phyloP scores from a whole-genome alignment of 1,139 yeast species.

The Protomyces arabidopsidicola region DNA sequence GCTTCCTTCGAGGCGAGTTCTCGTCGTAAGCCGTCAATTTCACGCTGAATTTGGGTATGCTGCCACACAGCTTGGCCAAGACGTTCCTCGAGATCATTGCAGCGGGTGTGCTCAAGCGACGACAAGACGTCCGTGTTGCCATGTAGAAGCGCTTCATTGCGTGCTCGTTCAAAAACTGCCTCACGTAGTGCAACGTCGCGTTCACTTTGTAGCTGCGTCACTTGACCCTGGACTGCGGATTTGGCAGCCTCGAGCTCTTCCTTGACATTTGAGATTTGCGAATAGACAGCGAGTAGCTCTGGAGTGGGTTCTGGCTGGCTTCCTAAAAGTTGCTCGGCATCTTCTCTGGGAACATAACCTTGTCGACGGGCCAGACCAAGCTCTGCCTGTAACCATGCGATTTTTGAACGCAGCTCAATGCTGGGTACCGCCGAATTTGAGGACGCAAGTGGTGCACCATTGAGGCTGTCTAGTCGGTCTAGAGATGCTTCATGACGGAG shows the following conservation, averaged over 20 bases:
- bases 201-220: conserved; percentile 33
- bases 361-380: conserved; percentile 33
- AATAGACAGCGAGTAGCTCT: conserved; percentile 36
- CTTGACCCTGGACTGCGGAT: conserved; percentile 38
- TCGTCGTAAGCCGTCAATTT: conserved; percentile 1
- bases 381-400: conserved; percentile 34
- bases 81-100: conserved; percentile 29
- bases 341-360: conserved; percentile 30
- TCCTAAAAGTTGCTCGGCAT: conserved; percentile 1
- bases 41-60: conserved; percentile 5
- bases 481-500: conserved; percentile 6
- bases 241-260: conserved; percentile 38
- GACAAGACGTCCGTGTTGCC: conserved; percentile 15
- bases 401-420: neutral
- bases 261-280: conserved; percentile 40
- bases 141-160: conserved; percentile 8
- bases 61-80: conserved; percentile 21
- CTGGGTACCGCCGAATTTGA: neutral
- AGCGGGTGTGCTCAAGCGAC: conserved; percentile 20
- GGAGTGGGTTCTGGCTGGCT: conserved; percentile 13
- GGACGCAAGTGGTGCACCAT: neutral
- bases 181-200: conserved; percentile 34
- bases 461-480: neutral
- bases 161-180: conserved; percentile 27
- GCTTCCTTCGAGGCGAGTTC: conserved; percentile 3